Evolutionary conservation across 2,329 filamentous ascomycete species (phyloP), one percentile per base, ranked within the genome.

Genomic region (Thelonectria blattea): DNA sequence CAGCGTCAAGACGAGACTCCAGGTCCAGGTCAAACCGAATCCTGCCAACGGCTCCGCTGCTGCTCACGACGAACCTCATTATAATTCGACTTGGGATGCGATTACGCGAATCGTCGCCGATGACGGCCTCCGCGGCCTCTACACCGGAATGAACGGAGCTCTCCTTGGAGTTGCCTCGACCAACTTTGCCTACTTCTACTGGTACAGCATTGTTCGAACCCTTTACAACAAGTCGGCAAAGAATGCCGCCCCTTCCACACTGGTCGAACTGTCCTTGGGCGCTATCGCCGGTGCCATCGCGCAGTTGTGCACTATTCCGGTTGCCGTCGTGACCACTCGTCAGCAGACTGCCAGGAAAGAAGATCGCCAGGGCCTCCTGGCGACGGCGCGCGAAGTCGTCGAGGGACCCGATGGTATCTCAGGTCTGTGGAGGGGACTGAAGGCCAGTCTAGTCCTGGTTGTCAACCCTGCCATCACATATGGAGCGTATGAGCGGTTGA

Each of bases 121-220:
- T 54, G 95, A 99, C 68, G 95, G 95, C 32, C 58, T 95, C 9
- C 72, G 81, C 48, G 95, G 95, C 7, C 85, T 99, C 8, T 99
- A 99, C 72, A 88, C 91, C 53, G 95, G 95, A 62, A 93, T 99
- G 75, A 84, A 87, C 61, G 93, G 94, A 52, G 88, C 93, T 5
- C 82, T 99, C 17, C 80, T 98, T 52, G 95, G 95, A 55, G 95
- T 99, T 37, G 94, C 93, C 1, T 97, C 93, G 24, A 98, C 94
- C 53, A 99, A 99, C 78, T 99, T 99, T 75, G 95, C 95, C 71
- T 99, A 99, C 80, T 99, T 99, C 76, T 99, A 99, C 81, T 98
- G 94, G 93, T 98, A 98, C 76, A 94, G 92, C 5, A 80, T 95
- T 27, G 92, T 97, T 32, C 88, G 95, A 64, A 87, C 87, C 15